Conservation (phyloP, 805 yeast species). For the Scheffersomyces lignosus region DNA sequence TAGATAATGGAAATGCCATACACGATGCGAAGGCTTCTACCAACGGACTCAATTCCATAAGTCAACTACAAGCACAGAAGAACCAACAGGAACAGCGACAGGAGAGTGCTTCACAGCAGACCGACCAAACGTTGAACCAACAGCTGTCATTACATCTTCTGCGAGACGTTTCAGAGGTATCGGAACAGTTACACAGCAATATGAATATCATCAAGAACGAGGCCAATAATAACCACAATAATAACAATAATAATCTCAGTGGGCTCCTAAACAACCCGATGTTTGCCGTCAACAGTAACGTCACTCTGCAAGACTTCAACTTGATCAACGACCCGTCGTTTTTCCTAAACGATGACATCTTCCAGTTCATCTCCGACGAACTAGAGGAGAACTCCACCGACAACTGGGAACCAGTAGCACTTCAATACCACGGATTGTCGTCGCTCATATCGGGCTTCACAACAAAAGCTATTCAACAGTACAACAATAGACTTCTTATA, state of each 20-base stretch:
- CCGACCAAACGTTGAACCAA: background rate
- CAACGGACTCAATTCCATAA: background rate
- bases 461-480: constrained; percentile 15
- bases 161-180: background rate
- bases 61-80: no score
- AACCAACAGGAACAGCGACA: no score
- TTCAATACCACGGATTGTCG: constrained; percentile 21
- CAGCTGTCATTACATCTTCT: background rate
- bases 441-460: constrained; percentile 21
- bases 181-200: background rate
- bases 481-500: constrained; percentile 9
- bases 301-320: constrained; percentile 1
- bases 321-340: constrained; percentile 14
- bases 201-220: background rate
- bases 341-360: constrained; percentile 16
- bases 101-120: background rate
- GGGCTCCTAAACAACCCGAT: constrained; percentile 3
- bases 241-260: background rate
- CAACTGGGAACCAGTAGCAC: constrained; percentile 16
- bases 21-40: constrained; percentile 1
- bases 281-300: background rate
- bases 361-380: constrained; percentile 16
- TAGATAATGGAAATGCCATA: constrained; percentile 4
- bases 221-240: background rate
- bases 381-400: constrained; percentile 8